Evolutionary conservation across 768 basidiomycete species (phyloP).

Genomic region (Tulasnella sp.): DNA sequence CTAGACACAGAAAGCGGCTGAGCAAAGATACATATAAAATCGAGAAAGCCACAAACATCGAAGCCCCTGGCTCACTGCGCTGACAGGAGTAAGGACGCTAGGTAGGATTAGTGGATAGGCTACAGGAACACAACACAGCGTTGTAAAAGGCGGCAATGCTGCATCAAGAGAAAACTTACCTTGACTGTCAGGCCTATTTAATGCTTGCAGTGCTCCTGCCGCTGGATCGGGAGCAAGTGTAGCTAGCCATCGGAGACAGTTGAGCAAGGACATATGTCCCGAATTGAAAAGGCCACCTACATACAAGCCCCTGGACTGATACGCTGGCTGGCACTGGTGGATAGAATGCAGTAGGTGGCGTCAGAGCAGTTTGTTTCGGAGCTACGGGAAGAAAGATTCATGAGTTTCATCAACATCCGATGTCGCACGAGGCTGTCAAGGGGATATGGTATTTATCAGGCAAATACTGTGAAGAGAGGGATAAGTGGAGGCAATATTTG

Average conservation of each 20-base stretch:
- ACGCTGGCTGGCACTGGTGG: not conserved
- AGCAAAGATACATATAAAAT: no score
- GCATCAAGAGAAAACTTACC: not conserved
- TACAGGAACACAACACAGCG: no score
- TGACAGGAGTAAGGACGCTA: not conserved
- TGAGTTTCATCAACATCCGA: no score
- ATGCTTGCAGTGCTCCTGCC: not conserved
- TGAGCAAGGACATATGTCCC: not conserved
- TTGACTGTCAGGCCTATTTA: not conserved
- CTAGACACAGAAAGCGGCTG: not conserved
- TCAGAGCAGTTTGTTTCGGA: no score
- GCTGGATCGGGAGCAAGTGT: not conserved
- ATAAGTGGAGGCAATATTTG: no score
- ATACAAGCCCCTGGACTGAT: not conserved
- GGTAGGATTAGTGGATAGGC: not conserved
- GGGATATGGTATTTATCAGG: no score
- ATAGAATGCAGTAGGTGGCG: no score
- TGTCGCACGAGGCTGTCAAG: no score
- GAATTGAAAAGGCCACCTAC: not conserved
- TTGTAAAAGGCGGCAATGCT: no score
- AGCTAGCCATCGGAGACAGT: not conserved
- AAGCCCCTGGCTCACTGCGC: not conserved
- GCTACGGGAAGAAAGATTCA: no score
- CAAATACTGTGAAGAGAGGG: no score
- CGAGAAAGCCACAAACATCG: not conserved